phyloP scores from a whole-genome alignment of 78 protist genomes.

The Salpingoeca rosetta region DNA sequence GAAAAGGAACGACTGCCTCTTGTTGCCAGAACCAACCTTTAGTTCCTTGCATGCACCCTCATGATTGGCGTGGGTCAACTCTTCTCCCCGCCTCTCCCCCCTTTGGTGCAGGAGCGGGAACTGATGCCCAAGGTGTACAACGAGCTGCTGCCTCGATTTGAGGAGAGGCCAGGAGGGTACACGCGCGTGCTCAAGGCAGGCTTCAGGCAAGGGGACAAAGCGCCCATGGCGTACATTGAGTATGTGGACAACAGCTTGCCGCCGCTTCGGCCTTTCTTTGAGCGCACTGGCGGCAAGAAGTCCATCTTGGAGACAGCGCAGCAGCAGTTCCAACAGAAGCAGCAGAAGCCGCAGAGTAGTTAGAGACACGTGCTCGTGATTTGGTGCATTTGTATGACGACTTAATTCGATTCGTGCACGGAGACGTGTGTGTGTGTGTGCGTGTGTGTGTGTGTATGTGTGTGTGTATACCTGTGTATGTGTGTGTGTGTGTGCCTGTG shows the following conservation, averaged over 20 bases:
- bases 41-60: neutral
- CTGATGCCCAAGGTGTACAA: neutral
- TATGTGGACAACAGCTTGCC: conserved; percentile 34
- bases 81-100: neutral
- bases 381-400: too few relatives aligned
- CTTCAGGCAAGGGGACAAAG: conserved; percentile 20
- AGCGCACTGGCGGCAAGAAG: too few relatives aligned
- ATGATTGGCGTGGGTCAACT: neutral
- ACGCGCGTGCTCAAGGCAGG: conserved; percentile 50
- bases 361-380: too few relatives aligned
- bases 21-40: neutral
- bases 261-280: too few relatives aligned
- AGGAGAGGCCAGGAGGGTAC: conserved; percentile 49
- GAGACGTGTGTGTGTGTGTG: too few relatives aligned
- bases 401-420: too few relatives aligned
- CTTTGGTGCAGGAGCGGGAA: neutral
- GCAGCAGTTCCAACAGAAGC: too few relatives aligned
- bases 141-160: conserved; percentile 7
- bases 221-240: conserved; percentile 57
- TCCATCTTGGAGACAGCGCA: too few relatives aligned
- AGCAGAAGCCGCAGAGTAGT: too few relatives aligned
- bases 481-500: too few relatives aligned
- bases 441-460: too few relatives aligned
- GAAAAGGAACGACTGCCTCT: neutral
- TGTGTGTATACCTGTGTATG: too few relatives aligned